Evolutionary conservation across 2,329 filamentous ascomycete genomes (phyloP), one percentile per base, ranked within the genome.

Genomic region (Colletotrichum sp.): DNA sequence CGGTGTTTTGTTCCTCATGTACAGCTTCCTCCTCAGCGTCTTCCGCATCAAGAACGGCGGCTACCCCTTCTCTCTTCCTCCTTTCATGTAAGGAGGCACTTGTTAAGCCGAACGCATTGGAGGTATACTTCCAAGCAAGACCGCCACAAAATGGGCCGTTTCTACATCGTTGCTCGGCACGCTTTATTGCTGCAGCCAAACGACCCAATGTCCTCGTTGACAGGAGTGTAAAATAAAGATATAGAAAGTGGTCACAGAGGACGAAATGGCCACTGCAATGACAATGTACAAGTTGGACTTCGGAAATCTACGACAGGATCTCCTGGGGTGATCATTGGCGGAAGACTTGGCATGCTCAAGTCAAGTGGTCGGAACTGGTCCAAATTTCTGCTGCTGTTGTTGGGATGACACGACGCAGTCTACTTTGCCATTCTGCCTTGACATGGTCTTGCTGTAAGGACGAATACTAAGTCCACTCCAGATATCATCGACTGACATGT

Each of bases 1-100:
- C 24, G 91, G 88, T 61, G 87, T 97, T 34, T 86, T 98, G 72
- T 92, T 98, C 79, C 86, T 94, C 77, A 92, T 96, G 86, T 98
- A 98, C 89, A 98, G 96, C 87, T 97, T 98, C 86, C 89, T 99
- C 77, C 90, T 99, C 78, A 98, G 95, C 85, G 89, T 98, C 77
- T 99, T 99, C 90, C 92, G 96, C 80, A 89, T 94, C 80, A 99
- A 99, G 92, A 99, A 98, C 83, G 92, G 93, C 38, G 95, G 95
- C 28, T 99, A 99, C 85, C 96, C 96, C 18, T 98, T 98, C 86
- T 96, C 93, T 82, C 90, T 99, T 76, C 97, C 97, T 71, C 97
- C 97, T 13, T 98, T 99, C 85, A 89, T 92, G 86, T 92, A 84
- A 81, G 75, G 12, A 65, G 65, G 32, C 26, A 62, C n/a, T 10